Base-by-base conservation (phyloP, 306 rosid species). In the Sesbania bispinosa region DNA sequence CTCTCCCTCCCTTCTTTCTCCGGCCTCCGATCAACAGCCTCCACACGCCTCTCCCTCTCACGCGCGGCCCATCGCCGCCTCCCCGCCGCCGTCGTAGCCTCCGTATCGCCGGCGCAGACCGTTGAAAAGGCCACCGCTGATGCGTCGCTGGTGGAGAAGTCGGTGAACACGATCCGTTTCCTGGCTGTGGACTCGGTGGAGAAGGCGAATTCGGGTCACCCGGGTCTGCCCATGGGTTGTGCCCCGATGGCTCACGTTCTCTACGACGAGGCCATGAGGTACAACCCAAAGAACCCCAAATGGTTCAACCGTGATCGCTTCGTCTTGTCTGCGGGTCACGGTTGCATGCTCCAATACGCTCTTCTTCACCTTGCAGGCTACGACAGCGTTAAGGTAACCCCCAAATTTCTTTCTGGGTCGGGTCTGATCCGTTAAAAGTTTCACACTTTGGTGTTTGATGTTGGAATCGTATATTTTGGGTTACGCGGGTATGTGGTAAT, bases 221-320 rank as follows among this genome's bases (percentile, higher is more conserved):
- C 97, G 24, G 99, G 99, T 38, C 26, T 94, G 19, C 99, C 99
- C 14, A 94, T 94, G 99, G 99, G 99, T 0, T 94, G 99, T 54
- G 99, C 99, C 11, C 99, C 99, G 3, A 77, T 91, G 88, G 99
- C 97, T 23, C 99, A 94, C 59, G 79, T 94, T 15, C 74, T 94
- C 26, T 94, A 87, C 53, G 99, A 94, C 14, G 99, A 94, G 82
- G 68, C 83, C 51, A 87, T 94, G 99, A 87, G 68, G 78, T 94
- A 87, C 39, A 94, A 94, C 70, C 99, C 99, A 0, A 94, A 89
- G 74, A 94, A 94, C 43, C 97, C 99, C 1, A 69, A 78, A 50
- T 94, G 99, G 99, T 94, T 94, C 71, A 94, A 94, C 78, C 88
- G 99, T 63, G 99, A 94, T 76, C 88, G 99, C 19, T 94, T 94